These are phyloP conservation scores for Peronospora farinosa DNA, from an alignment of 352 stramenopile species.

Conservation along the genomic window DNA sequence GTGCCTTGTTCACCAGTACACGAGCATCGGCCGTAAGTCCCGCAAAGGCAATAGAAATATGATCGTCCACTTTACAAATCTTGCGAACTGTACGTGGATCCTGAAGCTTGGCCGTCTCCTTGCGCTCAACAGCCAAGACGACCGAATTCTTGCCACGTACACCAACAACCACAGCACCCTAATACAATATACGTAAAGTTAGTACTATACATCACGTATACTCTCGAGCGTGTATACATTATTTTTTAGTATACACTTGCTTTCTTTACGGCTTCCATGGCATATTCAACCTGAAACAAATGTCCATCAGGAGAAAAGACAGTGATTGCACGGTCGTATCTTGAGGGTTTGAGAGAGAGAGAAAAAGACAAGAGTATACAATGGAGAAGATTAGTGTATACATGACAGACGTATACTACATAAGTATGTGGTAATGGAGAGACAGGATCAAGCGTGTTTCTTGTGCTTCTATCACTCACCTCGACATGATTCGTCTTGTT, in stretches of 20 bases:
- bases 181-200: not conserved
- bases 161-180: conserved; percentile 94
- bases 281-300: conserved; percentile 99
- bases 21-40: conserved; percentile 97
- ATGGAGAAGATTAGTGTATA: not conserved
- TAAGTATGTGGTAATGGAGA: not conserved
- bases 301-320: conserved; percentile 99
- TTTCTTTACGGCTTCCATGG: conserved; percentile 98
- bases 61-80: conserved; percentile 98
- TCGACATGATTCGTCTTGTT: conserved; percentile 29
- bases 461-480: conserved; percentile 17
- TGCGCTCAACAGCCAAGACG: conserved; percentile 89
- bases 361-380: not conserved
- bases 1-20: conserved; percentile 96
- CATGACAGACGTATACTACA: no score
- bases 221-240: not conserved
- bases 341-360: conserved; percentile 27
- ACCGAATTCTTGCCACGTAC: conserved; percentile 95
- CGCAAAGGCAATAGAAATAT: conserved; percentile 97
- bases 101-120: conserved; percentile 90
- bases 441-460: not conserved
- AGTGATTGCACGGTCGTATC: conserved; percentile 99
- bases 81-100: conserved; percentile 98
- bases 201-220: conserved; percentile 7
- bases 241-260: conserved; percentile 25